Conservation (phyloP, 768 basidiomycete genomes). For the Kwoniella shandongensis region DNA sequence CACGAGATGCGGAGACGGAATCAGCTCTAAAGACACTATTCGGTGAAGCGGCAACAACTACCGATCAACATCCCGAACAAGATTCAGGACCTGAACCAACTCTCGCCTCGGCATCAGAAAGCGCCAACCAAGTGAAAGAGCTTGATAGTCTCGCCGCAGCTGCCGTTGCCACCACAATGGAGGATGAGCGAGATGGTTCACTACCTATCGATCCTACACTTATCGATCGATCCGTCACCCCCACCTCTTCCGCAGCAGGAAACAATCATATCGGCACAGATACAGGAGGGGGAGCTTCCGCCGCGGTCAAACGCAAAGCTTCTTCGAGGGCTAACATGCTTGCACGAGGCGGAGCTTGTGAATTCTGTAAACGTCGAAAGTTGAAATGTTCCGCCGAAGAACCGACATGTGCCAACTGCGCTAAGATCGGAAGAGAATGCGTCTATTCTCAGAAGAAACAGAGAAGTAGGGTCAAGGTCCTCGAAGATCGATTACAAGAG, state of each 20-base stretch:
- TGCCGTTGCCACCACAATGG: too few species aligned
- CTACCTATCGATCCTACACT: slow-evolving; percentile 1
- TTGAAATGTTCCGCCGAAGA: slow-evolving; percentile 44
- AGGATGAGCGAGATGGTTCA: neutral
- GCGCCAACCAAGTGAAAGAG: too few species aligned
- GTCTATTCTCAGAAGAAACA: slow-evolving; percentile 47
- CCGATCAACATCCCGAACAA: neutral
- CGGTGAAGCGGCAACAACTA: slow-evolving; percentile 2
- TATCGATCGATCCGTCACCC: neutral
- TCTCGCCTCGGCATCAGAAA: neutral
- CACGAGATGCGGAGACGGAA: slow-evolving; percentile 3
- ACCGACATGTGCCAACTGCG: slow-evolving; percentile 32
- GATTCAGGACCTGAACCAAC: slow-evolving; percentile 4
- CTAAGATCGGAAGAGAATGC: slow-evolving; percentile 29
- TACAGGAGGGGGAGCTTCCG: neutral
- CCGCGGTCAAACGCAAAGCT: slow-evolving; percentile 34
- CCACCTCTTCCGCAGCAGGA: neutral
- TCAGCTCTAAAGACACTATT: slow-evolving; percentile 10
- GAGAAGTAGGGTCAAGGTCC: slow-evolving; percentile 30
- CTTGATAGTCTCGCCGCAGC: neutral
- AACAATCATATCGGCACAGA: too few species aligned
- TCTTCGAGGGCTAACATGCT: slow-evolving; percentile 45
- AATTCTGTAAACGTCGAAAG: slow-evolving; percentile 44
- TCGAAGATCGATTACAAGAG: slow-evolving; percentile 45
- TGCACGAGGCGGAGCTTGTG: slow-evolving; percentile 46